Evolutionary conservation across 2,329 filamentous ascomycete genomes (phyloP).

Genomic region (Fusarium siculi): DNA sequence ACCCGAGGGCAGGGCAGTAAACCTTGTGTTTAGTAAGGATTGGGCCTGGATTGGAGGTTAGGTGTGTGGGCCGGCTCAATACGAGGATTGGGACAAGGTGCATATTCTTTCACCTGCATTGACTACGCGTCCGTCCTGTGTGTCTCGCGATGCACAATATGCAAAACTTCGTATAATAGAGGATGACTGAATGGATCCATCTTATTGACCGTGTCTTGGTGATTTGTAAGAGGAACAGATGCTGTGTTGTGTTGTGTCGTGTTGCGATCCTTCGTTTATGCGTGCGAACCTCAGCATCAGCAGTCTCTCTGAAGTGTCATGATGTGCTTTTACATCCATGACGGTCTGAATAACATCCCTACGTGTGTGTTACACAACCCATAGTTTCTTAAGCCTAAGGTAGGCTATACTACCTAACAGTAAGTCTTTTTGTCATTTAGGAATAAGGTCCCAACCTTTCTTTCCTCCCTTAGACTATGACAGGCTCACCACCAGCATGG

Average conservation of each 20-base stretch:
- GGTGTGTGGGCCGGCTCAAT: slow-evolving; percentile 33
- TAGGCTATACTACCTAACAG: too few species aligned
- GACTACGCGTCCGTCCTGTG: slow-evolving; percentile 28
- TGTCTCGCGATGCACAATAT: slow-evolving; percentile 14
- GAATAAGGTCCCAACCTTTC: too few species aligned
- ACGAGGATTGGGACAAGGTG: slow-evolving; percentile 25
- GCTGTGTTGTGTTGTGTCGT: slow-evolving; percentile 28
- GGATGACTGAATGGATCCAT: not conserved
- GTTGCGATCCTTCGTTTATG: not conserved
- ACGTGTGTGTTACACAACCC: slow-evolving; percentile 12
- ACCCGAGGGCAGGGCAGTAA: slow-evolving; percentile 28
- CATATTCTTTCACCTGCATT: slow-evolving; percentile 6
- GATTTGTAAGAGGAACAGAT: slow-evolving; percentile 2
- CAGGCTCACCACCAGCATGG: slow-evolving; percentile 7
- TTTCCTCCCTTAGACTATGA: slow-evolving; percentile 5
- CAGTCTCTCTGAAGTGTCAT: not conserved
- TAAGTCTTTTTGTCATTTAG: too few species aligned
- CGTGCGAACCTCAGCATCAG: not conserved
- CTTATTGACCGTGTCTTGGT: not conserved
- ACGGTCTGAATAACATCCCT: not conserved
- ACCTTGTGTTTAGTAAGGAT: slow-evolving; percentile 39
- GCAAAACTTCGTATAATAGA: not conserved
- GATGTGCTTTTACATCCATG: slow-evolving; percentile 2
- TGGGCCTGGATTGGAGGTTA: slow-evolving; percentile 27
- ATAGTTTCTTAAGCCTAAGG: not conserved